Evolutionary conservation across 805 yeast species (phyloP).

Genomic region (Lipomyces sp.): DNA sequence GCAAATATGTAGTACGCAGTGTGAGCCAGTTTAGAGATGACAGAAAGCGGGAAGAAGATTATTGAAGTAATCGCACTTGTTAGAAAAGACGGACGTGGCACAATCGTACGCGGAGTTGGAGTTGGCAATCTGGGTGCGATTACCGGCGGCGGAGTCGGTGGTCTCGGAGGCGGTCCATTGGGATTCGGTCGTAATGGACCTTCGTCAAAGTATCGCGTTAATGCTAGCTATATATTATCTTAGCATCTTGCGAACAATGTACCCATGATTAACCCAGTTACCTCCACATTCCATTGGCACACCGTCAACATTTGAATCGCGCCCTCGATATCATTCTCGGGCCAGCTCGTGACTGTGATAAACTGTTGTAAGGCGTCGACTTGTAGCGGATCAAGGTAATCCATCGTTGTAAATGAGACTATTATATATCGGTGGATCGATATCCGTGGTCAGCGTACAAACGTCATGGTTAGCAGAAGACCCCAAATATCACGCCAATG

Average conservation of each 20-base stretch:
- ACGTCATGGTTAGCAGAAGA: neutral
- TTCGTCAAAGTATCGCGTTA: conserved; percentile 35
- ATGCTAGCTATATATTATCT: conserved; percentile 21
- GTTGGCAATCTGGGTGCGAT: conserved; percentile 43
- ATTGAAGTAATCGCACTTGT: conserved; percentile 42
- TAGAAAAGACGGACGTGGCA: conserved; percentile 42
- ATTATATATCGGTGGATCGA: neutral
- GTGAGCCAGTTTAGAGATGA: conserved; percentile 42
- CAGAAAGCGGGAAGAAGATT: conserved; percentile 46
- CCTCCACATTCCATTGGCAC: conserved; percentile 51
- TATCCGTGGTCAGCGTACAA: neutral
- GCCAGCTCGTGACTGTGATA: conserved; percentile 45
- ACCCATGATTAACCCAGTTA: conserved; percentile 7
- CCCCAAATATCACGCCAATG: neutral
- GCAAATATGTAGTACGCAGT: conserved; percentile 25
- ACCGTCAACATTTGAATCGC: conserved; percentile 44
- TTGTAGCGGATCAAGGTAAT: conserved; percentile 24
- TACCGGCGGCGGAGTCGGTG: conserved; percentile 39
- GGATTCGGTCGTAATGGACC: conserved; percentile 34
- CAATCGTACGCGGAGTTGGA: conserved; percentile 35
- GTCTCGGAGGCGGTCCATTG: conserved; percentile 15
- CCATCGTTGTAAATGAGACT: conserved; percentile 5
- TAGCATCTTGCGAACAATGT: neutral
- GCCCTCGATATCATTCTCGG: conserved; percentile 39
- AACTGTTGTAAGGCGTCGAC: conserved; percentile 41